Conservation (phyloP, 1,139 yeast genomes). For the Sugiyamaella xylanicola region DNA sequence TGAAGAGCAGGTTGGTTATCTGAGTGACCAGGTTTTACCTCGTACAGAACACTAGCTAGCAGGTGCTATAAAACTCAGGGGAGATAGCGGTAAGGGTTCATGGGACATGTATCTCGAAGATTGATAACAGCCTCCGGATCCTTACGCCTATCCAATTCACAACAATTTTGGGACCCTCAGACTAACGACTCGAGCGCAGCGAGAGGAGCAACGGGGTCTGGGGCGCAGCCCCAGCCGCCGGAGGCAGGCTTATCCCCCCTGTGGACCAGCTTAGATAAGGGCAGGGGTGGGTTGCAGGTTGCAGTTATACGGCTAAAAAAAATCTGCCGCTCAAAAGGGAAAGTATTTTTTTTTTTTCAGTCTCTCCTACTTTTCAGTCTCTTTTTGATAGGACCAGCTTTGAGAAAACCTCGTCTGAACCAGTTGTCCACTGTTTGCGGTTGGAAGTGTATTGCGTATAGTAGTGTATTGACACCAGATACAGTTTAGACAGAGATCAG, state of each 20-base stretch:
- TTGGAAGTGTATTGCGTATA: background rate
- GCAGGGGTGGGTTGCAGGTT: constrained; percentile 6
- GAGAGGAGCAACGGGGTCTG: constrained; percentile 2
- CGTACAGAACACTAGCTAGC: no score
- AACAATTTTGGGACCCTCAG: background rate
- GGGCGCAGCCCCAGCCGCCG: constrained; percentile 1
- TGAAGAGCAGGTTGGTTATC: no score
- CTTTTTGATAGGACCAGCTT: no score
- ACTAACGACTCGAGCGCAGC: background rate
- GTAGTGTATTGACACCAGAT: background rate
- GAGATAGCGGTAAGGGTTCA: no score
- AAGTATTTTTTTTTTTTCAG: constrained; percentile 3
- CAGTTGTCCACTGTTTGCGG: background rate
- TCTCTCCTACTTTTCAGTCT: background rate
- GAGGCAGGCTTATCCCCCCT: background rate
- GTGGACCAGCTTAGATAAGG: constrained; percentile 8
- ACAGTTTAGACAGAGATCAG: background rate
- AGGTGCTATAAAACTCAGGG: no score
- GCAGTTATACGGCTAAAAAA: constrained; percentile 10
- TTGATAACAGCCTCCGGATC: no score
- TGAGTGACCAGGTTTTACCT: no score
- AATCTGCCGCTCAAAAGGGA: constrained; percentile 4
- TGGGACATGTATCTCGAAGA: no score
- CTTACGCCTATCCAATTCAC: no score
- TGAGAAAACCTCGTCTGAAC: background rate